phyloP scores from a whole-genome alignment of 2,329 filamentous ascomycete genomes.

The Calonectria hawksworthii region DNA sequence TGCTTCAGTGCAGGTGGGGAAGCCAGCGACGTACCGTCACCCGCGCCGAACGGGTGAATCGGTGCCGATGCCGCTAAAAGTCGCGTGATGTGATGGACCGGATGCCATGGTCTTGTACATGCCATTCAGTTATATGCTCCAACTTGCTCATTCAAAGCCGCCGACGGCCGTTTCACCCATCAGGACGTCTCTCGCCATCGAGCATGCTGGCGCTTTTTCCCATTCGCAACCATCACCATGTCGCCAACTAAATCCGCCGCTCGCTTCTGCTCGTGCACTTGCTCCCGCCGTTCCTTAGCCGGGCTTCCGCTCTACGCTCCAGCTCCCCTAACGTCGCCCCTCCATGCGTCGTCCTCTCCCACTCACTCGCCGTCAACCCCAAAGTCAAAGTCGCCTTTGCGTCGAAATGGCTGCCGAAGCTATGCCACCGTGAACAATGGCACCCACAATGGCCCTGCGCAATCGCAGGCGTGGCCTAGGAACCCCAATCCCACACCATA shows the following conservation, averaged over 20 bases:
- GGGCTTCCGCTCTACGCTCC: constrained; percentile 27
- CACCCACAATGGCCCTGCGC: constrained; percentile 13
- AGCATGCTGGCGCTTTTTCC: constrained; percentile 21
- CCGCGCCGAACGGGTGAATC: neutral
- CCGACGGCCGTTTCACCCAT: neutral
- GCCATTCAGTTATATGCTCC: constrained; percentile 32
- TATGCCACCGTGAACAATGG: constrained; percentile 41
- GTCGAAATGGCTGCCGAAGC: constrained; percentile 24
- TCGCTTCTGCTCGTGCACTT: constrained; percentile 35
- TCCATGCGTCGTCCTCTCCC: constrained; percentile 22
- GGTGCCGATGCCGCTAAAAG: constrained; percentile 1
- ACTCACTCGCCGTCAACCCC: constrained; percentile 10
- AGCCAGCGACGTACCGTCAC: neutral
- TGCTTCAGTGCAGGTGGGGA: neutral
- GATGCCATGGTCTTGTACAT: neutral
- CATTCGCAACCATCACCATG: constrained; percentile 34
- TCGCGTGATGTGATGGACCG: constrained; percentile 10
- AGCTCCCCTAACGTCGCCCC: constrained; percentile 43
- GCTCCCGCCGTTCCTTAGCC: constrained; percentile 37
- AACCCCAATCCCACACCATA: constrained; percentile 81
- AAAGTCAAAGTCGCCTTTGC: neutral
- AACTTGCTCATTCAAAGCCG: constrained; percentile 39
- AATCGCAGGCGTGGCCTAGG: constrained; percentile 60
- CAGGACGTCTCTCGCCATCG: constrained; percentile 15
- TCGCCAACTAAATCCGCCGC: constrained; percentile 37